Evolutionary conservation across 2,329 filamentous ascomycete species (phyloP), one percentile per base, ranked within the genome.

Genomic region (Fusarium devonianum): DNA sequence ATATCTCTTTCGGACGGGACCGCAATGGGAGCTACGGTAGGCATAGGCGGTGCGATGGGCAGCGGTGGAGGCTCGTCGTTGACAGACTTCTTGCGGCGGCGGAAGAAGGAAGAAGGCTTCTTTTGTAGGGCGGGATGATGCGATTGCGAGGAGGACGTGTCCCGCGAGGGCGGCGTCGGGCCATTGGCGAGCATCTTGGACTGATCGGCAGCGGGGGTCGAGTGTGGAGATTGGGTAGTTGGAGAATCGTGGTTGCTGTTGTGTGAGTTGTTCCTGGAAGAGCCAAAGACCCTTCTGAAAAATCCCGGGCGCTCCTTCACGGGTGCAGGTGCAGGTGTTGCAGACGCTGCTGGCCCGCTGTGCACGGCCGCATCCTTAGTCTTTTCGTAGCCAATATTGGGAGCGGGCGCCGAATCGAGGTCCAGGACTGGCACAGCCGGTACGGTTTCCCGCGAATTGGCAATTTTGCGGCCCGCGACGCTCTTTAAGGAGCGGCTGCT

Each of bases 31-130:
- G 72, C 65, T 30, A 73, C 60, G 19, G 68, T 63, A 16, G 76
- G 71, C 39, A 76, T 58, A 1, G 75, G 72, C 6, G 73, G 70
- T 26, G 71, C 72, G 22, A 72, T 63, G 1, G 81, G 81, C 21
- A 86, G 71, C 7, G 87, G 85, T 23, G 88, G 85, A 28, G 80
- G 80, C 16, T 83, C 79, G 56, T 95, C 92, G 11, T 85, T 83
- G 23, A 91, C 73, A 5, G 92, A 96, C 80, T 93, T 95, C 82
- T 97, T 97, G 56, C 92, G 84, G 51, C 94, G 83, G 55, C 94
- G 84, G 75, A 97, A 97, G 75, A 99, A 97, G 1, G 91, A 93
- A 1, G 93, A 95, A 4, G 90, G 84, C 71, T 97, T 97, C 77
- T 97, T 97, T 64, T 90, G 89, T 40, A 97, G 75, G 14, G 76